A percentile compares a stretch with the other conserved stretches of the same genome.
These are phyloP conservation scores for Teunomyces gatunensis DNA, from an alignment of 805 yeast genomes.

Conservation along the genomic window DNA sequence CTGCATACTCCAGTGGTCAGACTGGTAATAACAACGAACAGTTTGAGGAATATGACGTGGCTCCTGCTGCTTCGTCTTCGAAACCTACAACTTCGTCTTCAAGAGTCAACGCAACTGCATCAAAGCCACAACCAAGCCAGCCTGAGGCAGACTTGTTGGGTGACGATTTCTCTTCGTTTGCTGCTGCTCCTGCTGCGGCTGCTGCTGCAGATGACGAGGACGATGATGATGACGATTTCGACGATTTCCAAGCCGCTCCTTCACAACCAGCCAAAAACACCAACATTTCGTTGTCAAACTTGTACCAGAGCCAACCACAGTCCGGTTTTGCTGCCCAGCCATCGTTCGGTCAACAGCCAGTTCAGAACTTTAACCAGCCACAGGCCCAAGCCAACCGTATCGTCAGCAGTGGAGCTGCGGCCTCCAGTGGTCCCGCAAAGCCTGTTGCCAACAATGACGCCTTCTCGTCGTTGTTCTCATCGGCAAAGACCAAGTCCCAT, in stretches of 20 bases:
- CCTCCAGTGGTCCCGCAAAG: constrained; percentile 40
- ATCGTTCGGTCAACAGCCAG: not conserved
- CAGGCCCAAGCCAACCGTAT: constrained; percentile 11
- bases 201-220: constrained; percentile 14
- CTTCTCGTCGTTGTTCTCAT: constrained; percentile 64
- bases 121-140: constrained; percentile 29
- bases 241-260: constrained; percentile 76
- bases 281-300: constrained; percentile 21
- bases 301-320: constrained; percentile 25
- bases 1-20: constrained; percentile 35
- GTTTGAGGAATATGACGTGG: constrained; percentile 64
- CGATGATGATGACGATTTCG: constrained; percentile 73
- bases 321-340: constrained; percentile 5
- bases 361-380: constrained; percentile 3
- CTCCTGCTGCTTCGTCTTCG: constrained; percentile 6
- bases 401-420: constrained; percentile 15
- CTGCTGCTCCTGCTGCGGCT: constrained; percentile 16
- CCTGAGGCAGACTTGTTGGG: constrained; percentile 49
- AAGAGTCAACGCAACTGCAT: constrained; percentile 29
- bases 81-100: constrained; percentile 34
- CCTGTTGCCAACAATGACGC: constrained; percentile 51
- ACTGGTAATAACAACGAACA: constrained; percentile 35
- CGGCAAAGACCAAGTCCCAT: constrained; percentile 53
- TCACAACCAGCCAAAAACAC: constrained; percentile 22
- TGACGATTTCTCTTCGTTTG: constrained; percentile 36